Conservation (phyloP, 805 yeast species). For the Candida rishiriensis region DNA sequence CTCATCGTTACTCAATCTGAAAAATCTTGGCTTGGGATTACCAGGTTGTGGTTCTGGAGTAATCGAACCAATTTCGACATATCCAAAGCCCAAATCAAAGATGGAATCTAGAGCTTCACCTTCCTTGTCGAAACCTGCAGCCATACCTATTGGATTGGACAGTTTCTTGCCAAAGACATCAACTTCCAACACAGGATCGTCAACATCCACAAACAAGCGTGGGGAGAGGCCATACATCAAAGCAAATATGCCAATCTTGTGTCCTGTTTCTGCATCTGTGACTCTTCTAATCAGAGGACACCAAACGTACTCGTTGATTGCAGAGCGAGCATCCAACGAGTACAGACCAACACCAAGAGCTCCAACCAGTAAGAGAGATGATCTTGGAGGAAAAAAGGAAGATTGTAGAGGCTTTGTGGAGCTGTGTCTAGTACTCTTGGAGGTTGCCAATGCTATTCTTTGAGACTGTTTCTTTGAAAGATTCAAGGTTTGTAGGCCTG, state of each 20-base stretch:
- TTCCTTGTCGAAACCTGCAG: slow-evolving; percentile 94
- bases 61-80: slow-evolving; percentile 89
- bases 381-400: slow-evolving; percentile 4
- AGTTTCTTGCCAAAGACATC: slow-evolving; percentile 60
- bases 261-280: slow-evolving; percentile 86
- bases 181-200: slow-evolving; percentile 50
- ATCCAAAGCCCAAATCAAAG: slow-evolving; percentile 74
- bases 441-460: too few species aligned
- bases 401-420: background rate
- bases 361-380: slow-evolving; percentile 19
- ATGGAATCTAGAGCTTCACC: slow-evolving; percentile 87
- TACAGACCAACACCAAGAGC: slow-evolving; percentile 39
- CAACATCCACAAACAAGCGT: slow-evolving; percentile 48
- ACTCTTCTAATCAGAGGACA: slow-evolving; percentile 70
- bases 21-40: slow-evolving; percentile 88
- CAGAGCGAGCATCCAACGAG: slow-evolving; percentile 77
- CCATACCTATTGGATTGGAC: slow-evolving; percentile 81
- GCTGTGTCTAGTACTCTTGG: too few species aligned
- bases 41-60: slow-evolving; percentile 95
- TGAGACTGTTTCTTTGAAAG: too few species aligned
- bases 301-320: slow-evolving; percentile 72
- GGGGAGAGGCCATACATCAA: slow-evolving; percentile 72
- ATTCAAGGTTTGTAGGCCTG: too few species aligned
- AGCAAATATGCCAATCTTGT: slow-evolving; percentile 63
- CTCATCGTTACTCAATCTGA: slow-evolving; percentile 76